phyloP scores from a whole-genome alignment of 2,329 filamentous ascomycete genomes.

The Whalleya microplaca region DNA sequence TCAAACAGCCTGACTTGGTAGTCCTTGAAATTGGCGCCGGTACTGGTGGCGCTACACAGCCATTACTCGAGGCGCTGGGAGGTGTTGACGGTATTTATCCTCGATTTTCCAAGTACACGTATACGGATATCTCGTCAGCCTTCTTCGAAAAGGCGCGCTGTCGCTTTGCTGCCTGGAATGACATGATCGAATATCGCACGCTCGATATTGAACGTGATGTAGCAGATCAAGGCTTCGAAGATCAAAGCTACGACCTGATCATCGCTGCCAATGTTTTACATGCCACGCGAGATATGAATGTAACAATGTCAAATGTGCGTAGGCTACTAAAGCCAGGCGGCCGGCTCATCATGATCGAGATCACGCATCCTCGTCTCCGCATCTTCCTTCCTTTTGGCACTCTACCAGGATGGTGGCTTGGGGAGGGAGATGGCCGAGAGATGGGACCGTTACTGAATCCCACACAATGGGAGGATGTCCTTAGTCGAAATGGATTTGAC shows the following conservation, averaged over 20 bases:
- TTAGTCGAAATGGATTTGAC: slow-evolving; percentile 2
- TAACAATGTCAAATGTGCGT: slow-evolving; percentile 23
- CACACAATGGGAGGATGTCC: not conserved
- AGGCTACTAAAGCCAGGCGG: slow-evolving; percentile 28
- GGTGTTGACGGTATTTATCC: slow-evolving; percentile 1
- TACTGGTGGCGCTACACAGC: slow-evolving; percentile 19
- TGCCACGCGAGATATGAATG: slow-evolving; percentile 22
- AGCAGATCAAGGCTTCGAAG: slow-evolving; percentile 8
- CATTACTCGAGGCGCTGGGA: slow-evolving; percentile 31
- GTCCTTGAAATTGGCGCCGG: slow-evolving; percentile 24
- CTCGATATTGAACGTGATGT: slow-evolving; percentile 4
- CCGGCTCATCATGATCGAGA: slow-evolving; percentile 7
- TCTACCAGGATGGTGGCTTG: slow-evolving; percentile 15
- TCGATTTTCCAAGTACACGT: slow-evolving; percentile 34
- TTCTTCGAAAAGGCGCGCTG: slow-evolving; percentile 43
- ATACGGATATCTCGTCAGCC: slow-evolving; percentile 45
- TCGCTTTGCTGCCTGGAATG: slow-evolving; percentile 27
- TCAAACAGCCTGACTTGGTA: slow-evolving; percentile 12
- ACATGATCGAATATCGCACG: slow-evolving; percentile 17
- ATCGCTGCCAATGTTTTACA: slow-evolving; percentile 28
- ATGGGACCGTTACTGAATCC: slow-evolving; percentile 1
- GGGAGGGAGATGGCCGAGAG: slow-evolving; percentile 1
- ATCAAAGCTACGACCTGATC: slow-evolving; percentile 6
- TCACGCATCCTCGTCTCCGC: not conserved
- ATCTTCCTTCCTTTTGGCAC: slow-evolving; percentile 1